Base-by-base conservation (phyloP, 2,329 filamentous ascomycete genomes). In the Cytospora chrysosperma region DNA sequence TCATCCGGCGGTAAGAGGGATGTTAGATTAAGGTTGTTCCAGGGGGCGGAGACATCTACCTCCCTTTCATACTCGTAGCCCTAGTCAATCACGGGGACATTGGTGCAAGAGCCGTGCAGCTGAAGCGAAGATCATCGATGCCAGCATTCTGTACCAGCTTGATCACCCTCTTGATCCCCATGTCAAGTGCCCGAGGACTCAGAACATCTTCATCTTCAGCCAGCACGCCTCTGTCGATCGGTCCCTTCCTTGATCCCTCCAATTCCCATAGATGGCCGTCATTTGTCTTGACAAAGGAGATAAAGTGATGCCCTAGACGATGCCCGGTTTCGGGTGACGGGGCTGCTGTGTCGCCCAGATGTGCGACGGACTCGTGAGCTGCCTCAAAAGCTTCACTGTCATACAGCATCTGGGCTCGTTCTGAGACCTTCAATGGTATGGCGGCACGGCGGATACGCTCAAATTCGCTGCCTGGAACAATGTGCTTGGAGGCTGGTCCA, bases 231-330 rank as follows among this genome's bases (percentile, higher is more conserved):
- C 91, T 80, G 68, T 92, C 85, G 53, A 94, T 76, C 0, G 91
- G 91, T 0, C 91, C 91, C 69, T 88, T 89, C 56, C 89, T 81
- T 26, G 82, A 75, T 1, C 92, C 92, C 75, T 96, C 92, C 70
- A 96, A 75, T 77, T 96, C 92, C 87, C 90, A 96, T 50, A 96
- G 72, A 61, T 80, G 80, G 8, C 84, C 82, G 60, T 88, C 84
- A 69, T 83, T 81, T 4, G 78, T 79, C 75, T 89, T 92, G 56
- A 93, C 87, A 72, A 93, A 95, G 50, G 89, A 90, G 47, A 96
- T 88, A 70, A 93, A 96, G 74, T 96, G 92, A 67, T 92, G 79
- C 52, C 90, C 89, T 1, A 87, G 79, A 32, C 81, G 79, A 54
- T 65, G 59, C 1, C 24, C 51, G 8, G 85, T 85, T 15, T 88